Base-by-base conservation (phyloP, 306 rosid genomes). In the Ochetophila trinervis region DNA sequence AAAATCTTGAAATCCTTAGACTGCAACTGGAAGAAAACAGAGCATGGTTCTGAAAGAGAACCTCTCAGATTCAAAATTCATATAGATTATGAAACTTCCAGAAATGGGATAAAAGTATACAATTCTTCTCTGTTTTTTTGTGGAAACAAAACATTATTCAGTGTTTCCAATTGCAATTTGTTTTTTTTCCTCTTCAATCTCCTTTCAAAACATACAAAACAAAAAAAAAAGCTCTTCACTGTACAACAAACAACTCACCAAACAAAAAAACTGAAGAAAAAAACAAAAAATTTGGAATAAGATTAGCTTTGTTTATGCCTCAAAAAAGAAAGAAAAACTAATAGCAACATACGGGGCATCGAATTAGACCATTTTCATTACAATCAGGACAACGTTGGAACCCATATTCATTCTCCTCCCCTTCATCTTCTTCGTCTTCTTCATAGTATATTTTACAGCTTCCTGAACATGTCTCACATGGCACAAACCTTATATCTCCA, bases 401-500 rank as follows among this genome's bases (percentile, higher is more conserved):
- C 19, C 97, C 96, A 63, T 37, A 84, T 4, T 72, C 85, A 30
- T 63, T 79, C 22, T 52, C 62, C 15, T 80, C 88, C 47, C 47
- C 67, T 17, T 66, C 57, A 57, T 57, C 78, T 51, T 64, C 81
- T 12, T 55, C 64, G 4, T 55, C 68, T 9, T 58, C 80, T 4
- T 55, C 96, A 68, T 82, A 82, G 51, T 85, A 93, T 30, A 90
- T 83, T 79, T 93, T 93, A 76, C 99, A 93, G 74, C 99, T 93
- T 52, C 99, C 99, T n/a, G 67, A 78, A 57, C 99, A 90, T 16
- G 91, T 83, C 74, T 84, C 88, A 72, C 99, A 93, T 23, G 96
- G 99, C 75, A 90, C 85, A 82, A 93, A 93, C 76, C 95, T 84
- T 68, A 93, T 27, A 67, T 90, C 96, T 44, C 97, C 97, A 82